phyloP scores from a whole-genome alignment of 345 rosid genomes.

The Gossypium mustelinum region DNA sequence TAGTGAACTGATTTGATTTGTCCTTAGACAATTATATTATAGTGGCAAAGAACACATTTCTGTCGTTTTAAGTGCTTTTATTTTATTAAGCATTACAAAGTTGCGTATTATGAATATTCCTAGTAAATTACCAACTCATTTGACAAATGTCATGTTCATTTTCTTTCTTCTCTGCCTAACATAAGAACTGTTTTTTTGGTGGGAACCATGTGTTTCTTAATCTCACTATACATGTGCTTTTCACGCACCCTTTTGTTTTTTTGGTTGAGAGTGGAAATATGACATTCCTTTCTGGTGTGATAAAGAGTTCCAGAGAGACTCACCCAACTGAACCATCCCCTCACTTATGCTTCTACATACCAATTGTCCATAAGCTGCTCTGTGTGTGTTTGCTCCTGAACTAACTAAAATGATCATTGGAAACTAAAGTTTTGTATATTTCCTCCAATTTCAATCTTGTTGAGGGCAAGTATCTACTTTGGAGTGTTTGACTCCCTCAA shows the following conservation, averaged over 20 bases:
- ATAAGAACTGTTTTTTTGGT: neutral
- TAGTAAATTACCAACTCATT: neutral
- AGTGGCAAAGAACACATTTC: neutral
- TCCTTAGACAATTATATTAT: neutral
- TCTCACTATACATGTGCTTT: neutral
- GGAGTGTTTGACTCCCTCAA: too few species aligned
- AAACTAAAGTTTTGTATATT: neutral
- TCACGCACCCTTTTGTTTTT: neutral
- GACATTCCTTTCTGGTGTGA: neutral
- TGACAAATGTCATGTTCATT: neutral
- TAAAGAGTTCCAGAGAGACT: neutral
- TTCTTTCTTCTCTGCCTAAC: neutral
- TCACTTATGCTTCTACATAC: neutral
- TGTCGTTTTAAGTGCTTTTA: neutral
- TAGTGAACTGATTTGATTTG: neutral
- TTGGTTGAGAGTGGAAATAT: neutral
- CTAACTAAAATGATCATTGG: neutral
- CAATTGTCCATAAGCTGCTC: neutral
- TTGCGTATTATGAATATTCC: neutral
- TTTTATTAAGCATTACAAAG: neutral
- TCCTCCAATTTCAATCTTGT: too few species aligned
- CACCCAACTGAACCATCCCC: neutral
- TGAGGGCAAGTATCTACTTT: too few species aligned
- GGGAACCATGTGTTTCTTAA: conserved; percentile 1
- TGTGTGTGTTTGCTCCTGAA: neutral